Conservation (phyloP, 305 asterid species). For the Petunia hybrid region DNA sequence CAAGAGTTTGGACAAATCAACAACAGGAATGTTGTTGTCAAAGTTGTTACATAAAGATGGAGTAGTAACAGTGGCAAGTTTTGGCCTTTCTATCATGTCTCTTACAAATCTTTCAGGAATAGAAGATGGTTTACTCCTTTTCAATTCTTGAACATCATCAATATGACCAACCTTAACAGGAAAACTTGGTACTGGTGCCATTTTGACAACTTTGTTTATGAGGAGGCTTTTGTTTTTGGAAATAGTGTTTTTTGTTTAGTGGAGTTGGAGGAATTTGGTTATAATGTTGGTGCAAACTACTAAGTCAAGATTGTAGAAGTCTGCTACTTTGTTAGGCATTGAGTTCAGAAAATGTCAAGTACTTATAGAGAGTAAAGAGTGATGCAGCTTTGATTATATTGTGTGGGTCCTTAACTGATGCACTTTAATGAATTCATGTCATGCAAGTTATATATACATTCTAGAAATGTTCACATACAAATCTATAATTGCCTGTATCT, state of each 20-base stretch:
- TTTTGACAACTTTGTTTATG: conserved; percentile 21
- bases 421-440: conserved; percentile 46
- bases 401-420: conserved; percentile 46
- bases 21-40: conserved; percentile 58
- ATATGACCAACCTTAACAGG: conserved; percentile 76
- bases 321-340: conserved; percentile 32
- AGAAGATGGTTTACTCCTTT: conserved; percentile 53
- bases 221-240: neutral
- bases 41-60: conserved; percentile 30
- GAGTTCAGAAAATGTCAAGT: conserved; percentile 35
- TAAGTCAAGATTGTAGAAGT: neutral
- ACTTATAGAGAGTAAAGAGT: conserved; percentile 58
- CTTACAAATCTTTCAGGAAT: conserved; percentile 83
- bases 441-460: conserved; percentile 38
- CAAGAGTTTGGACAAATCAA: conserved; percentile 72
- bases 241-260: neutral
- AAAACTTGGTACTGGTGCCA: conserved; percentile 69
- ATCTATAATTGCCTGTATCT: neutral
- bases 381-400: conserved; percentile 29
- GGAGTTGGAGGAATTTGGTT: neutral
- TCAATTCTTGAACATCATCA: conserved; percentile 93
- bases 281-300: neutral
- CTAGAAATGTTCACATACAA: neutral
- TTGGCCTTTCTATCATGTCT: conserved; percentile 69
- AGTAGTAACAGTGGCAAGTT: conserved; percentile 39